These are phyloP conservation scores for Crataegus laevigata DNA, from an alignment of 306 rosid species.

Conservation along the genomic window DNA sequence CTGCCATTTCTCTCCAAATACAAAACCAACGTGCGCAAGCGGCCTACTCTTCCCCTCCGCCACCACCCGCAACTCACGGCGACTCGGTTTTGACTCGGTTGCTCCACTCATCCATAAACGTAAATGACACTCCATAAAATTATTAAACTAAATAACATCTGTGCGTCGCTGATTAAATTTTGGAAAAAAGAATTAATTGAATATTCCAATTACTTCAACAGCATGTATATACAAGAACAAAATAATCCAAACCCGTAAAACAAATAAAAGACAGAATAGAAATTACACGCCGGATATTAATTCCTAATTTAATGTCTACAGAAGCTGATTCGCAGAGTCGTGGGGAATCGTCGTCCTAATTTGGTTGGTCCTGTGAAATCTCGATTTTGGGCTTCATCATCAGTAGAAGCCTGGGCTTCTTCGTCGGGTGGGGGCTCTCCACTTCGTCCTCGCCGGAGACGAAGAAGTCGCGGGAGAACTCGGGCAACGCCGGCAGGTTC, in stretches of 20 bases:
- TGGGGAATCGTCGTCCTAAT: background rate
- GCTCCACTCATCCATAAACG: background rate
- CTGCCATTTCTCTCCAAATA: background rate
- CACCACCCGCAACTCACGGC: background rate
- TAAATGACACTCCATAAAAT: background rate
- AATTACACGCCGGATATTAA: background rate
- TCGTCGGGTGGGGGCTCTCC: slow-evolving; percentile 71
- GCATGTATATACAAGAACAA: slow-evolving; percentile 31
- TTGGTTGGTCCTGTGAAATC: slow-evolving; percentile 19
- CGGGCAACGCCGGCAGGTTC: slow-evolving; percentile 81
- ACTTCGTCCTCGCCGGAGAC: slow-evolving; percentile 71
- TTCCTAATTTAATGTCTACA: background rate
- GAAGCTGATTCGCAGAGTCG: background rate
- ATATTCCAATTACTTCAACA: slow-evolving; percentile 25
- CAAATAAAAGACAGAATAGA: background rate
- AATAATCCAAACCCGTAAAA: background rate
- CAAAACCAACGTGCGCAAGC: background rate
- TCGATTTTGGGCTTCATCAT: slow-evolving; percentile 36
- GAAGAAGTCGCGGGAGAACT: slow-evolving; percentile 35
- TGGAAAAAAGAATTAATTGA: background rate
- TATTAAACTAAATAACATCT: background rate
- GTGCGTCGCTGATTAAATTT: background rate
- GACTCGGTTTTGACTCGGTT: background rate
- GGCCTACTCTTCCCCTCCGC: background rate
- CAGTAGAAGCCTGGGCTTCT: slow-evolving; percentile 56